Conservation (phyloP, 1,284 basidiomycete genomes). For the Trichosporon sp. region DNA sequence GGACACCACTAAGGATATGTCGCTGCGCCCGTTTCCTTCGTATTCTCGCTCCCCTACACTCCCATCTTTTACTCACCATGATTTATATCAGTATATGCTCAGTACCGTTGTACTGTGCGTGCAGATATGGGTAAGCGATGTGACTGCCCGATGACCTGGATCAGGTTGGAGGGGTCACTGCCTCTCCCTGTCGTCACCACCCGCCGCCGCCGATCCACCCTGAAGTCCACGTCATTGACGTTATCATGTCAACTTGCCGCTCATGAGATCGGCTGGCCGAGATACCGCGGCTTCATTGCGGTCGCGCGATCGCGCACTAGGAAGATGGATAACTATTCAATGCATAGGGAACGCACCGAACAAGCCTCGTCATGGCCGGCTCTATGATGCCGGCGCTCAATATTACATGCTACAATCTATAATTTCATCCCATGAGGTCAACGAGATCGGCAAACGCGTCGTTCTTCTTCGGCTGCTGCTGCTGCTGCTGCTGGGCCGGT, state of each 20-base stretch:
- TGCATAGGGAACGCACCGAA: background rate
- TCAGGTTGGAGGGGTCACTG: background rate
- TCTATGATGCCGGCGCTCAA: background rate
- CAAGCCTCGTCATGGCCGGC: background rate
- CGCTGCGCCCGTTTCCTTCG: too few relatives aligned
- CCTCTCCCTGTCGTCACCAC: conserved; percentile 3
- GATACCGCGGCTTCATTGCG: background rate
- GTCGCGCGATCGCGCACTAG: background rate
- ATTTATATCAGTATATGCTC: background rate
- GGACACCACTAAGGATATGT: too few relatives aligned
- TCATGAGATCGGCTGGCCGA: background rate
- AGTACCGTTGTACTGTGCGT: background rate
- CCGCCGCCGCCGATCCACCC: background rate
- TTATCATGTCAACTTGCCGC: background rate
- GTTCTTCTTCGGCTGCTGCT: conserved; percentile 32
- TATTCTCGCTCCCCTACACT: too few relatives aligned
- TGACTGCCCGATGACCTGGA: conserved; percentile 1
- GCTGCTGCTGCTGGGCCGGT: conserved; percentile 14
- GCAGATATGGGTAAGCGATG: conserved; percentile 3
- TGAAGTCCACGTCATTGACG: background rate
- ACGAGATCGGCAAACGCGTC: conserved; percentile 49
- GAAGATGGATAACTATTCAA: background rate
- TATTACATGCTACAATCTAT: conserved; percentile 5
- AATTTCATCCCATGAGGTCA: conserved; percentile 38
- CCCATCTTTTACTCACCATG: background rate